phyloP scores from a whole-genome alignment of 768 basidiomycete species.

The Russula vinacea region DNA sequence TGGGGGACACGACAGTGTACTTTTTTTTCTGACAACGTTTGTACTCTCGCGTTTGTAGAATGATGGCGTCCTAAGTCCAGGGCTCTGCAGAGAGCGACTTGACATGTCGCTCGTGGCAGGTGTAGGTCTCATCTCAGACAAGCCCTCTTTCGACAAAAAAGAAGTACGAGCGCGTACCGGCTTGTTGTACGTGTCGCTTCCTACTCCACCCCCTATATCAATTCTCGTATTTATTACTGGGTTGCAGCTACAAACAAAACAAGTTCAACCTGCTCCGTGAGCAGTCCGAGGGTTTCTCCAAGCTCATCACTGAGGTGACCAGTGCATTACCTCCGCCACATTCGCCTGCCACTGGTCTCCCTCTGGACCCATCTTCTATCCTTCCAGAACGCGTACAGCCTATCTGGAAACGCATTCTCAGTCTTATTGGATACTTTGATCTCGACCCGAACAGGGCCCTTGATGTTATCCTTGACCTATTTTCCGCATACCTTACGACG shows the following conservation, averaged over 20 bases:
- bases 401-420: conserved; percentile 82
- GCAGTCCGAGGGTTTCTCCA: conserved; percentile 96
- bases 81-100: conserved; percentile 69
- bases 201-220: neutral
- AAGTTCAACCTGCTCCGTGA: conserved; percentile 98
- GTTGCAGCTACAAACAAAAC: conserved; percentile 88
- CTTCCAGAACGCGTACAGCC: conserved; percentile 64
- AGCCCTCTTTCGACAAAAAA: conserved; percentile 65
- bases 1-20: conserved; percentile 40
- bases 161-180: conserved; percentile 78
- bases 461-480: conserved; percentile 89
- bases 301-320: conserved; percentile 80
- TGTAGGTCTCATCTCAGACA: conserved; percentile 68
- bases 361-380: conserved; percentile 53
- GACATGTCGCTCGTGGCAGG: conserved; percentile 61
- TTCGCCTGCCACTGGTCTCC: conserved; percentile 60
- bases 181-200: conserved; percentile 59
- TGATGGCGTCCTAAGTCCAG: conserved; percentile 52
- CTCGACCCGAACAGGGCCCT: conserved; percentile 92
- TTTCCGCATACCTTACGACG: conserved; percentile 74
- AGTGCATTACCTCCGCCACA: conserved; percentile 75
- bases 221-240: neutral
- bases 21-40: neutral
- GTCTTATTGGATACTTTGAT: conserved; percentile 93
- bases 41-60: conserved; percentile 43